Base-by-base conservation (phyloP, 192 early-diverging fungal genomes). In the Backusella luteola region DNA sequence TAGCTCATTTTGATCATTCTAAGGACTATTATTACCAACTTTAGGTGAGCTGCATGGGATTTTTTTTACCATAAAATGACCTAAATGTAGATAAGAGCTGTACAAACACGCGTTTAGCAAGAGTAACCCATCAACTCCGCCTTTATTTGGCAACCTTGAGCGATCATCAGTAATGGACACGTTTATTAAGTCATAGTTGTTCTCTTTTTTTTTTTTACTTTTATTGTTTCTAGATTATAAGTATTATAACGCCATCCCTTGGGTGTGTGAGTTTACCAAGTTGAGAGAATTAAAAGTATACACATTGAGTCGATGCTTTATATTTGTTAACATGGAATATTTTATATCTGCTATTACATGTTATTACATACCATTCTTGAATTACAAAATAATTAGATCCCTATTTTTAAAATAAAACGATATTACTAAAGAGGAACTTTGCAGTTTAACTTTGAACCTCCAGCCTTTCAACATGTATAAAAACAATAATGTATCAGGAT, bases 81-180 rank as follows among this genome's bases (percentile, higher is more conserved):
- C 56, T 29, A 63, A 63, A 63, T 63, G 56, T 63, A 63, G 56
- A 63, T 63, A 63, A 29, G 52, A 53, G 56, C 56, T 63, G 56
- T 63, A 63, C 56, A 63, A 63, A 29, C 56, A 63, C 56, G 56
- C 56, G 56, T 63, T 63, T 63, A 63, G 46, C 26, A 63, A 63
- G n/a, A 63, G 56, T n/a, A 49, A 49, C 46, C 4, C 56, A 63
- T 12, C 56, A 63, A 63, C 56, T 63, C 56, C 56, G 56, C 56
- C 56, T 63, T 14, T 29, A 63, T 63, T 26, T 63, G 56, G 56
- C 26, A 59, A 59, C 23, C 11, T 26, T 23, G 21, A 59, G 56
- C n/a, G 56, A 63, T 59, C 23, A 21, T 59, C 53, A 59, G 53
- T 9, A 59, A 29, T 29, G 23, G 23, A 63, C 56, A 63, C 11